phyloP scores from a whole-genome alignment of 345 rosid genomes.

The Toxicodendron radicans region DNA sequence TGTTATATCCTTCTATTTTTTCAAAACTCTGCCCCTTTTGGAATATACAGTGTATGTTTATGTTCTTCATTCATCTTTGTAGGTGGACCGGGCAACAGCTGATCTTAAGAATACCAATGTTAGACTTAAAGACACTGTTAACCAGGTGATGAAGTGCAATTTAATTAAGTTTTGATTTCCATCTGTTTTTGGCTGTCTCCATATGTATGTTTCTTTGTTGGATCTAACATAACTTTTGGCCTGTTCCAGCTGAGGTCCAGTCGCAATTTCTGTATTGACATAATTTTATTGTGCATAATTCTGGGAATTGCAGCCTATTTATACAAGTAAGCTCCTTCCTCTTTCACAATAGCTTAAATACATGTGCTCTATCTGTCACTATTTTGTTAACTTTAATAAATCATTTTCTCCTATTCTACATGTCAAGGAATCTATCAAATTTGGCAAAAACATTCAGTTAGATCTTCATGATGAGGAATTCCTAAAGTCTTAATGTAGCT shows the following conservation, averaged over 20 bases:
- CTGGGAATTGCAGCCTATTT: constrained; percentile 97
- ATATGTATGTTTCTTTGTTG: constrained; percentile 15
- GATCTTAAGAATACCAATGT: constrained; percentile 97
- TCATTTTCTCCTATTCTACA: too few species aligned
- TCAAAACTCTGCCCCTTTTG: constrained; percentile 5
- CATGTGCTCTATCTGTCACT: too few species aligned
- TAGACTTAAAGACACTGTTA: constrained; percentile 93
- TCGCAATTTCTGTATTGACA: too few species aligned
- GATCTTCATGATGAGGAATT: too few species aligned
- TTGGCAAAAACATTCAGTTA: too few species aligned
- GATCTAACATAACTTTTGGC: constrained; percentile 28
- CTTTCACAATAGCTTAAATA: background rate
- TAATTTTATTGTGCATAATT: too few species aligned
- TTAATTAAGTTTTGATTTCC: constrained; percentile 9
- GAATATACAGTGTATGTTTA: constrained; percentile 15
- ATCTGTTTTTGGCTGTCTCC: constrained; percentile 14
- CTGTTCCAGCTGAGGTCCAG: constrained; percentile 92
- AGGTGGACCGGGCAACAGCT: constrained; percentile 94
- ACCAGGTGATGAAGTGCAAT: constrained; percentile 58
- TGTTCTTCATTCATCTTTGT: constrained; percentile 18
- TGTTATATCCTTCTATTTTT: constrained; percentile 10
- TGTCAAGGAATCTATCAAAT: too few species aligned
- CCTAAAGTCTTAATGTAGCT: too few species aligned
- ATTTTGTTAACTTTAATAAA: too few species aligned
- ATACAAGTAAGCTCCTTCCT: constrained; percentile 78